phyloP scores from a whole-genome alignment of 805 yeast species.

The Saccharomycopsis fodiens region DNA sequence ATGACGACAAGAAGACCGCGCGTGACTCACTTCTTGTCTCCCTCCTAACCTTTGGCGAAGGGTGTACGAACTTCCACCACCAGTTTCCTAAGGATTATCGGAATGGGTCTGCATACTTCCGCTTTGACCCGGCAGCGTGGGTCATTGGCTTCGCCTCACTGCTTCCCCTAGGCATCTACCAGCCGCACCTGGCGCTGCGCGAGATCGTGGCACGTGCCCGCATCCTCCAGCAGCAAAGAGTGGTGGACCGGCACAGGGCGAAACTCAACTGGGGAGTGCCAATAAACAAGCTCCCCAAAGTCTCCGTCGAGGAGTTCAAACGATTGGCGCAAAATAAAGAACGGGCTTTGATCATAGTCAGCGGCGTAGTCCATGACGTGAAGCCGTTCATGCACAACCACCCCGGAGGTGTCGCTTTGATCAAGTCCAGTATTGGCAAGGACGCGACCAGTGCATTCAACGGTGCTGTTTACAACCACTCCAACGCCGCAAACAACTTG shows the following conservation, averaged over 20 bases:
- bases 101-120: conserved; percentile 61
- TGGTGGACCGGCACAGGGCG: conserved; percentile 67
- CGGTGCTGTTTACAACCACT: conserved; percentile 91
- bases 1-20: conserved; percentile 67
- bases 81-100: conserved; percentile 91
- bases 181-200: conserved; percentile 39
- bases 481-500: conserved; percentile 87
- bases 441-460: conserved; percentile 92
- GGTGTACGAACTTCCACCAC: conserved; percentile 89
- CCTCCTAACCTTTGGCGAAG: conserved; percentile 78
- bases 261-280: conserved; percentile 93
- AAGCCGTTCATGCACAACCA: conserved; percentile 87
- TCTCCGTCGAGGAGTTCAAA: conserved; percentile 47
- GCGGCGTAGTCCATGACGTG: conserved; percentile 89
- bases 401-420: conserved; percentile 85
- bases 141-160: conserved; percentile 43
- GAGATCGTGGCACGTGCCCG: conserved; percentile 59
- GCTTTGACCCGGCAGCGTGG: conserved; percentile 86
- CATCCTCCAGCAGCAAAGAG: conserved; percentile 76
- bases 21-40: conserved; percentile 49
- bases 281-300: conserved; percentile 68
- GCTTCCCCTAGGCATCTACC: conserved; percentile 49
- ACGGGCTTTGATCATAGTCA: conserved; percentile 69
- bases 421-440: conserved; percentile 77
- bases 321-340: conserved; percentile 28